phyloP scores from a whole-genome alignment of 176 grass and related monocot genomes.

The Oropetium thomaeum region DNA sequence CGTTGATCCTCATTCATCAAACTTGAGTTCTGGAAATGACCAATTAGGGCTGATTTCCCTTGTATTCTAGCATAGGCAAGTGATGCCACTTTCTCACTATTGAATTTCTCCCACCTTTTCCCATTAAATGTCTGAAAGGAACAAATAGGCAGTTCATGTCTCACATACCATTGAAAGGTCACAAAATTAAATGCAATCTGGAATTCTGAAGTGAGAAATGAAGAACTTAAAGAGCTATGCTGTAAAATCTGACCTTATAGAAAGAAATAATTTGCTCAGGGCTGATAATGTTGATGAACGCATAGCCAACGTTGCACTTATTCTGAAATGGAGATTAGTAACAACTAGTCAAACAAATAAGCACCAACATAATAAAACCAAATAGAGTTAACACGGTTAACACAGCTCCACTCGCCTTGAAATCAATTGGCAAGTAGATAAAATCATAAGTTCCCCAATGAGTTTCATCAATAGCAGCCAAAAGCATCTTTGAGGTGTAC shows the following conservation, averaged over 20 bases:
- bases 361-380: neutral
- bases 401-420: conserved; percentile 55
- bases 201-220: conserved; percentile 2
- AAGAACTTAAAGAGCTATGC: neutral
- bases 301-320: conserved; percentile 96
- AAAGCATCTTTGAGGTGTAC: conserved; percentile 98
- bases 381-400: conserved; percentile 18
- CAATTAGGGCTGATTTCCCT: conserved; percentile 73
- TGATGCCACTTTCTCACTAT: conserved; percentile 96
- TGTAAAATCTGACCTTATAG: conserved; percentile 71
- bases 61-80: conserved; percentile 99
- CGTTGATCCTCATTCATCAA: conserved; percentile 99
- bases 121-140: conserved; percentile 73
- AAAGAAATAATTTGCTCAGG: conserved; percentile 87
- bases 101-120: conserved; percentile 97
- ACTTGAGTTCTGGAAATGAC: conserved; percentile 95
- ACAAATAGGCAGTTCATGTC: conserved; percentile 6
- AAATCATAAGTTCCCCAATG: conserved; percentile 95
- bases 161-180: neutral
- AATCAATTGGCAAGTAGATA: conserved; percentile 95
- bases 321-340: conserved; percentile 59
- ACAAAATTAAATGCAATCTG: neutral
- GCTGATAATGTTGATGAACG: conserved; percentile 93
- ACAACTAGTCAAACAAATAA: conserved; percentile 10
- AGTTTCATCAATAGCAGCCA: conserved; percentile 93